Conservation (phyloP, 1,139 yeast species). For the Suhomyces maxii region DNA sequence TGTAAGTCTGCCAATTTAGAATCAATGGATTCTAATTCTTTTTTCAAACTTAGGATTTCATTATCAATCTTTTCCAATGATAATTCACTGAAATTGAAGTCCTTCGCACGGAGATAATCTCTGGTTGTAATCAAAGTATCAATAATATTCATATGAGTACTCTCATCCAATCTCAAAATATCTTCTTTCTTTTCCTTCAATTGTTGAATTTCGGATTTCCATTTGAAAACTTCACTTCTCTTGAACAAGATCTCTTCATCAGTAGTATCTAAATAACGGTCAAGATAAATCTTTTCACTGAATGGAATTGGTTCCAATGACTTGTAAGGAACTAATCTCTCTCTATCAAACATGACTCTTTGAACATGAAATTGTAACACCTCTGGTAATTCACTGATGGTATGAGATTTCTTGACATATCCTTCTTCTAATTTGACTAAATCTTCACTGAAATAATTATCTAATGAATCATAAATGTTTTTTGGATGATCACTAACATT, state of each 20-base stretch:
- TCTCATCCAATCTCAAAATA: conserved; percentile 44
- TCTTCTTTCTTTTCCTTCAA: conserved; percentile 44
- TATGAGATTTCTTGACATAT: conserved; percentile 67
- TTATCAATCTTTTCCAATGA: conserved; percentile 39
- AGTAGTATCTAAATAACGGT: conserved; percentile 77
- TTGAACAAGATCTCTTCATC: conserved; percentile 54
- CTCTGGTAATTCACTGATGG: conserved; percentile 72
- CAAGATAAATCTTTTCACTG: conserved; percentile 75
- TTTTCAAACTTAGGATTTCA: conserved; percentile 38
- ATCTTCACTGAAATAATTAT: conserved; percentile 78
- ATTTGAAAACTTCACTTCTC: conserved; percentile 58
- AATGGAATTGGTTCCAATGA: conserved; percentile 81
- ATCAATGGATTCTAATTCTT: conserved; percentile 38
- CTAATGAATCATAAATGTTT: conserved; percentile 87
- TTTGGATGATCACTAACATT: conserved; percentile 87
- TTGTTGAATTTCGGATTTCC: conserved; percentile 58
- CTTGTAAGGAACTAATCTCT: conserved; percentile 71
- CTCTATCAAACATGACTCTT: conserved; percentile 86
- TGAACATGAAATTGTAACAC: conserved; percentile 90
- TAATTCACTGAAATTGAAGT: conserved; percentile 27
- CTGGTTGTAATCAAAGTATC: conserved; percentile 52
- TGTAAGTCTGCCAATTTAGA: conserved; percentile 44
- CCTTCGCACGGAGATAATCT: conserved; percentile 49
- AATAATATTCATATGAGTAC: conserved; percentile 51
- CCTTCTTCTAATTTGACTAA: conserved; percentile 71